Conservation (phyloP, 1,284 basidiomycete species). For the Leucoagaricus sp. region DNA sequence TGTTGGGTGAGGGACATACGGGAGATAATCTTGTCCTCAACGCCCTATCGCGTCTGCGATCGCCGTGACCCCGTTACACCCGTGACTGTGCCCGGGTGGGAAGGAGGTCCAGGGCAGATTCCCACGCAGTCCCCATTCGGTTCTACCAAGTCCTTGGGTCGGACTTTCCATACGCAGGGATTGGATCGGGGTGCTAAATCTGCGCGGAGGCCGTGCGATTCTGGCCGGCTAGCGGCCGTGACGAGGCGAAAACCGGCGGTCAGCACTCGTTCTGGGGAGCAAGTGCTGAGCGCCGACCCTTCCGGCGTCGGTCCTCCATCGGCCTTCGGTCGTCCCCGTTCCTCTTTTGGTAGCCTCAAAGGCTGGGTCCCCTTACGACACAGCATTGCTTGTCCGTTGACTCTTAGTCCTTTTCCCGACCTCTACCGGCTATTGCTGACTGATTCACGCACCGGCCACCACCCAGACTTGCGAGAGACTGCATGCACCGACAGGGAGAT, state of each 20-base stretch:
- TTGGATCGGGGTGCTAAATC: conserved; percentile 11
- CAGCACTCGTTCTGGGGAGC: conserved; percentile 13
- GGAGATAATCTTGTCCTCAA: conserved; percentile 8
- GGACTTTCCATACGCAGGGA: conserved; percentile 25
- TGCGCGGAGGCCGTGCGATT: conserved; percentile 14
- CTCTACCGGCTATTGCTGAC: background rate
- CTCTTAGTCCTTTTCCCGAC: conserved; percentile 6
- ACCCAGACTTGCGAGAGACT: background rate
- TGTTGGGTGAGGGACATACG: conserved; percentile 41
- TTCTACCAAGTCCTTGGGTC: conserved; percentile 29
- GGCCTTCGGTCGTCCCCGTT: conserved; percentile 12
- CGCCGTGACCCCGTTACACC: conserved; percentile 6
- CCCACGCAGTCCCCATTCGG: conserved; percentile 26
- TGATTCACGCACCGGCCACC: background rate
- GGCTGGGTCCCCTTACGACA: conserved; percentile 18
- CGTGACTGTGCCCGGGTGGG: conserved; percentile 17
- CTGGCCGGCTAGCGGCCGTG: conserved; percentile 11
- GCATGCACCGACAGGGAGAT: background rate
- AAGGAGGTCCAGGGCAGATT: conserved; percentile 13
- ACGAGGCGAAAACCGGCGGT: conserved; percentile 4
- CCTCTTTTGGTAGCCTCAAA: conserved; percentile 28
- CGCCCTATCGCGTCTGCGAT: background rate
- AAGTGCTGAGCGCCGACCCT: conserved; percentile 14
- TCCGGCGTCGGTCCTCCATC: conserved; percentile 22
- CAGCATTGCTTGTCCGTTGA: conserved; percentile 16